Conservation (phyloP, 2,329 filamentous ascomycete species). For the Cladosporium sp. region DNA sequence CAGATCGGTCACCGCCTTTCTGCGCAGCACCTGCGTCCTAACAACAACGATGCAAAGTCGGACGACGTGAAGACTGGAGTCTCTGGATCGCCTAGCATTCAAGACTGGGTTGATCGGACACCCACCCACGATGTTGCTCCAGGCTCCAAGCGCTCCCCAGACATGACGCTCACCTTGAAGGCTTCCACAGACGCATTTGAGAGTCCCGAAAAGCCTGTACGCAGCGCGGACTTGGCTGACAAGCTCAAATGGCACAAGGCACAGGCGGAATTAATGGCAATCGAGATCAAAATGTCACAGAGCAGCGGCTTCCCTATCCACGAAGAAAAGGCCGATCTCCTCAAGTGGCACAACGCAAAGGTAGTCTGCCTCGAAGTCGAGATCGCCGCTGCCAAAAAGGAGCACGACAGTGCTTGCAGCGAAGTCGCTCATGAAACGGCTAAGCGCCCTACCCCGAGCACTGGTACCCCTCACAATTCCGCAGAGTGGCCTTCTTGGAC, state of each 20-base stretch:
- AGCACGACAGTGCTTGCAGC: constrained; percentile 15
- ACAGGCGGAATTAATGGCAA: not conserved
- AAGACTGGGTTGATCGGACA: not conserved
- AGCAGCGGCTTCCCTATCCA: not conserved
- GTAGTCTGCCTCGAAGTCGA: constrained; percentile 2
- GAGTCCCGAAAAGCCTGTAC: not conserved
- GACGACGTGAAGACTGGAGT: not conserved
- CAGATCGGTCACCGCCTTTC: not conserved
- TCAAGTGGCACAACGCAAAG: not conserved
- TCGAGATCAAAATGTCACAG: not conserved
- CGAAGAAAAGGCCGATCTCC: not conserved
- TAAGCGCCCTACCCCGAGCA: not conserved
- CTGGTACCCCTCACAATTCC: not conserved
- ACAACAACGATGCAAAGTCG: not conserved
- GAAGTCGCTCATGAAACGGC: not conserved
- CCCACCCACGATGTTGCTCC: not conserved
- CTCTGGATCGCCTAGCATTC: not conserved
- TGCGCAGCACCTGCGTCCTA: not conserved
- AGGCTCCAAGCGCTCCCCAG: not conserved
- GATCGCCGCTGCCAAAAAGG: constrained; percentile 12
- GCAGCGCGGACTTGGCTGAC: not conserved
- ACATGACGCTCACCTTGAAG: not conserved
- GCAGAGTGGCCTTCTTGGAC: not conserved
- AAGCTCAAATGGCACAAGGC: not conserved
- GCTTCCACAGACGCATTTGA: too few species aligned